Conservation (phyloP, 1,139 yeast species). For the Geotrichum phurueaensis region DNA sequence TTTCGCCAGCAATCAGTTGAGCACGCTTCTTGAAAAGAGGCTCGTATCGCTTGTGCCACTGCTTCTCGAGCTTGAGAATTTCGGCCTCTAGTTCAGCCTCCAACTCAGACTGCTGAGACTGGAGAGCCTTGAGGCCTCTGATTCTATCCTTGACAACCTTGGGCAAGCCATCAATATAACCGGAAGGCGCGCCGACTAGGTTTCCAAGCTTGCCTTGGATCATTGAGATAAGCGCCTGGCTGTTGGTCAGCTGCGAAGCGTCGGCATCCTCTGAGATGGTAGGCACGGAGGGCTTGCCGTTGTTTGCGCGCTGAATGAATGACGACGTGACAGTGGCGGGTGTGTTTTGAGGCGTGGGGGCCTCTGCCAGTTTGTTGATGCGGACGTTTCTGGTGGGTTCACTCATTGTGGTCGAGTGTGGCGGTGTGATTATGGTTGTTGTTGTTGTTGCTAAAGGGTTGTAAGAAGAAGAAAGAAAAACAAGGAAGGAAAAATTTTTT, state of each 20-base stretch:
- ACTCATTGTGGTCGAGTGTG: conserved; percentile 40
- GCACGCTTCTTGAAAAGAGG: conserved; percentile 76
- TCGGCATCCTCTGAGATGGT: conserved; percentile 57
- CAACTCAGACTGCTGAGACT: conserved; percentile 69
- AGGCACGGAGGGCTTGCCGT: conserved; percentile 57
- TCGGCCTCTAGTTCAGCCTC: conserved; percentile 92
- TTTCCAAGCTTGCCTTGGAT: conserved; percentile 86
- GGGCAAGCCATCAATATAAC: conserved; percentile 80
- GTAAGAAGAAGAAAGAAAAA: not conserved
- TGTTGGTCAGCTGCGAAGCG: conserved; percentile 44
- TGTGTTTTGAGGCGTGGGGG: conserved; percentile 98
- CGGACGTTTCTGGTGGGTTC: conserved; percentile 60
- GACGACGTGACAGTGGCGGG: conserved; percentile 79
- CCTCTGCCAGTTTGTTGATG: conserved; percentile 75
- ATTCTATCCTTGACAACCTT: conserved; percentile 68
- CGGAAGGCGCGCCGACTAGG: conserved; percentile 80
- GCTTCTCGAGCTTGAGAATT: conserved; percentile 78
- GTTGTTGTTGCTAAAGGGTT: not conserved
- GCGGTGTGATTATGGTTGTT: not conserved
- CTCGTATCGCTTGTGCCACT: conserved; percentile 63
- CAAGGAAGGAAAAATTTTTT: not conserved
- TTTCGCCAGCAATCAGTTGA: conserved; percentile 61
- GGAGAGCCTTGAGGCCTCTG: conserved; percentile 77
- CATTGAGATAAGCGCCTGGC: conserved; percentile 75
- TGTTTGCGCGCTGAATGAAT: conserved; percentile 53